Evolutionary conservation across 768 basidiomycete species (phyloP), one percentile per base, ranked within the genome.

Genomic region (Podaxis sp.): DNA sequence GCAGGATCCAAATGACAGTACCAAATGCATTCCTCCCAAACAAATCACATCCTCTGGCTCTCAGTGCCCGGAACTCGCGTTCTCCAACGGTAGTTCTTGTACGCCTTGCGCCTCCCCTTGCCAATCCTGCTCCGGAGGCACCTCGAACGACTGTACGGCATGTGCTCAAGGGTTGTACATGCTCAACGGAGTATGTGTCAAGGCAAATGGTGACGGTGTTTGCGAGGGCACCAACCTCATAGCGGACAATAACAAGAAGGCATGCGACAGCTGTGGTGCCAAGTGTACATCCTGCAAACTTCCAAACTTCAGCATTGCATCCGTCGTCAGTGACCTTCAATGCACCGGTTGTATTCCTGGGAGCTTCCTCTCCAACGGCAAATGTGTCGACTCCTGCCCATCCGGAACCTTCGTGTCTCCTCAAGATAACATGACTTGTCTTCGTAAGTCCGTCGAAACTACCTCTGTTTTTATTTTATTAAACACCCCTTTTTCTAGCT

Each of bases 281-380:
- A 89, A 87, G 65, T 95, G 92, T 69, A 87, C 85, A 1, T 77
- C 83, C 5, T 95, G 93, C 73, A 74, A 81, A 59, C 91, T 91
- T 63, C 79, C 88, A 2, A 81, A 79, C 63, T 94, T 94, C 67
- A 86, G 68, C 55, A 77, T 79, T 10, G 82, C 81, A 1, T 91
- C 91, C 6, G 85, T 85, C 0, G 76, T 86, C 42, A 73, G 79
- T 42, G 78, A 89, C 61, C 77, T 87, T 21, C 84, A 91, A 63
- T 94, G 92, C 70, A 89, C 86, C 7, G 83, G 77, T 2, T 95
- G 93, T 68, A 70, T 93, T 14, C 85, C 90, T 9, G 92, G 93
- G 7, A 87, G 82, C 59, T 86, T 90, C 46, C 82, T 95, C 32
- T 86, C 79, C 23, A 77, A 86, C 18, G 91, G 91, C 1, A 70